These are phyloP conservation scores for Citrus cavaleriei DNA, from an alignment of 345 rosid species.

Conservation along the genomic window DNA sequence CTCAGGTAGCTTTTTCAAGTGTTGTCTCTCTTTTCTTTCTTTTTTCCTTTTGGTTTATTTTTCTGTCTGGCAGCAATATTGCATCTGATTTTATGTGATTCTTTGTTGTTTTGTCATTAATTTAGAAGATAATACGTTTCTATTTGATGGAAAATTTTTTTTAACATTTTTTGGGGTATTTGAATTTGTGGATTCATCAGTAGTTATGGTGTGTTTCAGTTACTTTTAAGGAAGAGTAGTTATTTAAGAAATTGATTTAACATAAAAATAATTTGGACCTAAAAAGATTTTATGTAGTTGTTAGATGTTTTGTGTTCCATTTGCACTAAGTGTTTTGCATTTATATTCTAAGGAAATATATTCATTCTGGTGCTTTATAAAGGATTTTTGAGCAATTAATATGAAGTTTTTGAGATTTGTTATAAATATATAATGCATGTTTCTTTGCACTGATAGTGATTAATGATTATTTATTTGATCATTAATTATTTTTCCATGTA, in stretches of 20 bases:
- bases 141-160: too few relatives aligned
- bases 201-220: background rate
- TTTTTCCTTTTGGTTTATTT: background rate
- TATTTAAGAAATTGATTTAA: constrained; percentile 1
- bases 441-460: background rate
- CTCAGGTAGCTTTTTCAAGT: constrained; percentile 19
- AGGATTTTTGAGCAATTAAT: background rate
- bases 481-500: background rate
- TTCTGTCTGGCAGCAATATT: background rate
- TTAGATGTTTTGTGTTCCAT: background rate
- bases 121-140: background rate
- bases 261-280: background rate
- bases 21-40: constrained; percentile 1
- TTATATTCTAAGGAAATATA: background rate
- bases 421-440: background rate
- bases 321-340: background rate
- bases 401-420: background rate
- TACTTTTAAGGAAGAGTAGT: background rate
- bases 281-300: background rate
- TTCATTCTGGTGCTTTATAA: background rate
- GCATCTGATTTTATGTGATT: constrained; percentile 25
- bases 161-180: background rate
- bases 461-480: background rate
- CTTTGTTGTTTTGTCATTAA: constrained; percentile 3
- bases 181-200: background rate